Evolutionary conservation across 441 rosid species (phyloP), one percentile per base, ranked within the genome.

Genomic region (Raphanus hybrid): DNA sequence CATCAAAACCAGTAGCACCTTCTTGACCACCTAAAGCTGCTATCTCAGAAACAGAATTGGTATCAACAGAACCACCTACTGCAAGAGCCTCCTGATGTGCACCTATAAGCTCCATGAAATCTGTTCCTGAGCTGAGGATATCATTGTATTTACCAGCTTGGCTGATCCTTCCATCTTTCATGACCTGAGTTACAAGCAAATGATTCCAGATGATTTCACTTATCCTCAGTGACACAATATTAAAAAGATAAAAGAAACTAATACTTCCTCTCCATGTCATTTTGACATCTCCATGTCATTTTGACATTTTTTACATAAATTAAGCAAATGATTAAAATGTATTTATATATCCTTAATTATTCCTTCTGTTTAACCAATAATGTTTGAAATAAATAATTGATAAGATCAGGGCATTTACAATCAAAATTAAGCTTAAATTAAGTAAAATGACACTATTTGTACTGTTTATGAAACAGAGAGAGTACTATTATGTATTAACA

Each of bases 91-190:
- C 82, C 79, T 85, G 81, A 65, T 95, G 99, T 4, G 97, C 99
- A 66, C 86, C 92, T 18, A 87, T 93, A 81, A 95, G 97, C 73
- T 90, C 95, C 97, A 86, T 86, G 61, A 95, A 91, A 80, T 91
- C 90, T 9, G 95, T 85, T 75, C 93, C 95, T 0, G 90, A 82
- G 70, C 70, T 85, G 16, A 95, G 87, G 78, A 95, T 87, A 8
- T 95, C 96, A 68, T 75, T 52, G 64, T 95, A 95, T 72, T 85
- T 90, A 78, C 99, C 97, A 63, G 97, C 92, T 85, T 91, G 95
- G 57, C 88, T 84, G 23, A 95, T 91, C 85, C 80, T 84, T 37
- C 97, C 98, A 79, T 88, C 93, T 87, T 90, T 88, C 97, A 93
- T 88, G 57, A 95, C 98, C 98, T 95, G 81, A 65, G 12, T 20